Evolutionary conservation across 202 grass and related monocot genomes (phyloP).

Genomic region (Zoysia matrella): DNA sequence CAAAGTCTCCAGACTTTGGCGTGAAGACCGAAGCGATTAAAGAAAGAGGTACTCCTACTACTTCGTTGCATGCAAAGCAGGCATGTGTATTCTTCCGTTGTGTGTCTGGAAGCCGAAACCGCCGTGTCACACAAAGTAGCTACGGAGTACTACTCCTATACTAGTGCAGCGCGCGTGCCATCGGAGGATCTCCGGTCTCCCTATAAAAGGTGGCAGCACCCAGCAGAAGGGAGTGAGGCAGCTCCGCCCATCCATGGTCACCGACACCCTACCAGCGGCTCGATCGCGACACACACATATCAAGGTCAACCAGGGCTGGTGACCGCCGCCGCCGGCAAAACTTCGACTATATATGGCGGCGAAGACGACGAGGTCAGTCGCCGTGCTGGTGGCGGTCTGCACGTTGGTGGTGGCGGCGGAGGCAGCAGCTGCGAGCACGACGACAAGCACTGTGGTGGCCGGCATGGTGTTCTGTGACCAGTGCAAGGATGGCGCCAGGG

Average conservation of each 20-base stretch:
- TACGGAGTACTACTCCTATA: background rate
- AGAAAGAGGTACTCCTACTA: no score
- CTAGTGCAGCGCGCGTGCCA: no score
- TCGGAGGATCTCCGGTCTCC: background rate
- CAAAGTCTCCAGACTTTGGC: no score
- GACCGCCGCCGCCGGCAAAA: no score
- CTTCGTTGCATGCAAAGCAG: no score
- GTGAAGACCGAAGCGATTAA: no score
- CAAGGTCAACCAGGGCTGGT: no score
- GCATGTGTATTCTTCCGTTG: no score
- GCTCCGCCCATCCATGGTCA: background rate
- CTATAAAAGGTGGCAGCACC: background rate
- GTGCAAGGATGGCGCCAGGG: constrained; percentile 76
- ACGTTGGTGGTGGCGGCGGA: background rate
- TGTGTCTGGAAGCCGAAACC: background rate
- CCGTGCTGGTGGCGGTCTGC: background rate
- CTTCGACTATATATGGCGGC: background rate
- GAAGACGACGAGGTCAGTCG: background rate
- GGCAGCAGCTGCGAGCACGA: background rate
- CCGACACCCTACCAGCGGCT: background rate
- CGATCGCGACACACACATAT: no score
- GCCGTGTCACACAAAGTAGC: constrained; percentile 9
- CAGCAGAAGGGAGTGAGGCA: no score
- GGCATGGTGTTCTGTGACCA: constrained; percentile 95
- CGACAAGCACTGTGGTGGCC: constrained; percentile 68